Evolutionary conservation across 345 rosid species (phyloP).

Genomic region (Diplotaxis tenuifolia): DNA sequence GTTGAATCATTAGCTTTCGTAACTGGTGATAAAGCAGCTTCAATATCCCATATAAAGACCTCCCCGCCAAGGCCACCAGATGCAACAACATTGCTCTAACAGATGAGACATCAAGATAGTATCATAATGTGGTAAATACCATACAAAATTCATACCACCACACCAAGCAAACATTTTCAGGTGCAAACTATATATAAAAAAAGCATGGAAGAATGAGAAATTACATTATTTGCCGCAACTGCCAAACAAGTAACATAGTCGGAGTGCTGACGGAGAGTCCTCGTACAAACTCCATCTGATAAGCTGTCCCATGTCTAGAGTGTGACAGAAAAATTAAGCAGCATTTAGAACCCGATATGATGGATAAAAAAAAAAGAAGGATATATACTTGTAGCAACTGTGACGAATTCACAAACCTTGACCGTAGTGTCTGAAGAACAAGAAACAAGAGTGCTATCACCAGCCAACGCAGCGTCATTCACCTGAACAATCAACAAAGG

Average conservation of each 20-base stretch:
- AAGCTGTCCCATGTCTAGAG: conserved; percentile 81
- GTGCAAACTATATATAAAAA: background rate
- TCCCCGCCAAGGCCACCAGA: conserved; percentile 99
- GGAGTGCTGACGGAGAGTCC: conserved; percentile 90
- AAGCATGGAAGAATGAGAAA: conserved; percentile 37
- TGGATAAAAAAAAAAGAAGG: conserved; percentile 14
- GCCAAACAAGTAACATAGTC: conserved; percentile 98
- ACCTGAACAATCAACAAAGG: conserved; percentile 53
- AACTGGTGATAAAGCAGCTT: conserved; percentile 77
- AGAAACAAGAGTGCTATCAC: conserved; percentile 84
- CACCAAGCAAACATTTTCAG: background rate
- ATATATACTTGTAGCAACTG: conserved; percentile 3
- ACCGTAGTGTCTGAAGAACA: conserved; percentile 95
- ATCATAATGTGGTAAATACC: conserved; percentile 53
- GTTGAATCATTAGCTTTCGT: conserved; percentile 64
- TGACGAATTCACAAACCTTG: conserved; percentile 55
- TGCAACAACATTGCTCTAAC: conserved; percentile 93
- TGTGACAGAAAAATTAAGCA: conserved; percentile 17
- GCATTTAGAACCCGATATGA: background rate
- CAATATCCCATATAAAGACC: conserved; percentile 99
- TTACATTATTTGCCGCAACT: conserved; percentile 88
- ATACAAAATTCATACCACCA: conserved; percentile 1
- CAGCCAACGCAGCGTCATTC: conserved; percentile 77
- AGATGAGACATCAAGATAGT: conserved; percentile 62
- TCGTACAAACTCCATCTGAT: conserved; percentile 80